These are phyloP conservation scores for Aspergillus sp. DNA, from an alignment of 2,329 filamentous ascomycete genomes.

Conservation along the genomic window DNA sequence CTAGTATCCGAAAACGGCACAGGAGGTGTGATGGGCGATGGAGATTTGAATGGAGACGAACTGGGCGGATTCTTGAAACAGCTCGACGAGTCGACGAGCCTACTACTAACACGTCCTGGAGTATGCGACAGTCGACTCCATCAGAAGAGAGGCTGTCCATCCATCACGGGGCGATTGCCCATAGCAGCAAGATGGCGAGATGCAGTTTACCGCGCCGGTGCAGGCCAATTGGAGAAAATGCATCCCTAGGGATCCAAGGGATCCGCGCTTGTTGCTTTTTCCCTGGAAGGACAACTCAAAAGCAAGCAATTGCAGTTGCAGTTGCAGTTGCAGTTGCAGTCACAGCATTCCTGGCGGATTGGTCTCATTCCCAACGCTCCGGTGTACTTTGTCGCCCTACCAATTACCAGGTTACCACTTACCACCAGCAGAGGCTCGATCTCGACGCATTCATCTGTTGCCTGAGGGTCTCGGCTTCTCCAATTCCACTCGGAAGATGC, in stretches of 20 bases:
- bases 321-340: background rate
- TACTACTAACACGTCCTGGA: too few relatives aligned
- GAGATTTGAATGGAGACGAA: too few relatives aligned
- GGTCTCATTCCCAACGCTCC: background rate
- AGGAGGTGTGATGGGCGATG: too few relatives aligned
- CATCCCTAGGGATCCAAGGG: too few relatives aligned
- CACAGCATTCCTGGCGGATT: background rate
- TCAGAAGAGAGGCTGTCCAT: background rate
- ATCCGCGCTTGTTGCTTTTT: background rate
- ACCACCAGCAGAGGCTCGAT: background rate
- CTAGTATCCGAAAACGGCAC: conserved; percentile 9
- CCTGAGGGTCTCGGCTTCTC: background rate
- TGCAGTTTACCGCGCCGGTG: background rate
- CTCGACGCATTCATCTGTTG: background rate
- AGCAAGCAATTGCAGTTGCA: background rate
- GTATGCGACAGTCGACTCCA: too few relatives aligned
- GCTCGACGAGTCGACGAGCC: too few relatives aligned
- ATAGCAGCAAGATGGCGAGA: background rate
- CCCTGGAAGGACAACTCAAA: background rate
- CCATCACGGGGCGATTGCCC: background rate
- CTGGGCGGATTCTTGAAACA: too few relatives aligned
- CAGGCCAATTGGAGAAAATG: background rate
- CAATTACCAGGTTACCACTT: background rate
- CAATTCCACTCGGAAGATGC: conserved; percentile 7
- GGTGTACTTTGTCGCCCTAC: background rate